Evolutionary conservation across 208 protist species (phyloP), one percentile per base, ranked within the genome.

Genomic region (Wallacemonas sp.): DNA sequence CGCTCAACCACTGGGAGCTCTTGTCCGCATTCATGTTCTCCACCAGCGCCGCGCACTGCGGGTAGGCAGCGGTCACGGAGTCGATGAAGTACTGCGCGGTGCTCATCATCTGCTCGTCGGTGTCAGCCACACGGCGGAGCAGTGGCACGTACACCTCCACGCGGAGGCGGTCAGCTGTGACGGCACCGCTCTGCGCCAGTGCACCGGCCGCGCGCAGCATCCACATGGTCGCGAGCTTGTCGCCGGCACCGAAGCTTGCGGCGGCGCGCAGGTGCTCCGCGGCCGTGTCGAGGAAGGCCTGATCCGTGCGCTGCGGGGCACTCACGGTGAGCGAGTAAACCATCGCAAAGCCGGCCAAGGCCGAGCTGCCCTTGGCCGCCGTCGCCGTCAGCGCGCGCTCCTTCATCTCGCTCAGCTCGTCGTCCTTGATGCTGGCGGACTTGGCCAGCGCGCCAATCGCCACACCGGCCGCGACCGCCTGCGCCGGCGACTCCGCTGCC

Each of bases 71-170:
- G 17, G 38, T 36, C 21, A 96, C 65, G 29, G 73, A 66, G 43
- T 94, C 86, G 55, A 81, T 83, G 68, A 92, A 94, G 75, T 80
- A 90, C 72, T 90, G 81, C 38, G 88, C 81, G 24, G 80, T 93
- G 65, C 91, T 96, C 79, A 93, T 83, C 73, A 85, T 73, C 61
- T 75, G 48, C 70, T 93, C 84, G 54, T 96, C 88, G 17, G 69
- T 65, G 49, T 70, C 70, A 24, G 65, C 49, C 32, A 83, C 83
- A 21, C 83, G 82, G 24, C 85, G 82, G 57, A 96, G 70, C 34
- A 93, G 49, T 11, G 86, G 85, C 21, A 79, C 29, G 69, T 80
- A 96, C 34, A 77, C 71, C 27, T 91, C 86, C 17, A 78, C 49
- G 68, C 75, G 78, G 63, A 93, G 83, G 33, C 52, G 65, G 4